These are phyloP conservation scores for Gamarada debralockiae DNA, from an alignment of 495 filamentous ascomycete species.

Conservation along the genomic window DNA sequence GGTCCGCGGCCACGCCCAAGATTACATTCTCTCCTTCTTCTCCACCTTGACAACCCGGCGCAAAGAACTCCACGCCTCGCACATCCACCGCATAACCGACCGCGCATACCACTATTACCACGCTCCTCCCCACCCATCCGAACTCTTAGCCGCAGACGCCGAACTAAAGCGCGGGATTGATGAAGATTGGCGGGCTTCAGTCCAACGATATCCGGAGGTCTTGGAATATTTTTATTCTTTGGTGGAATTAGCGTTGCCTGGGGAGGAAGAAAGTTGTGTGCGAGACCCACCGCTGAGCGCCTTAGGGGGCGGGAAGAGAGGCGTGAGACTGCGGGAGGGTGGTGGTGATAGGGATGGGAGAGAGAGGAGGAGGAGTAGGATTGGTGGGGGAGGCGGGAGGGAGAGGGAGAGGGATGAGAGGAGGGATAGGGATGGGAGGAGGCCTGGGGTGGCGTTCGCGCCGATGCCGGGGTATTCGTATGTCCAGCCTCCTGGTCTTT, in stretches of 20 bases:
- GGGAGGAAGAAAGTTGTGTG: constrained; percentile 47
- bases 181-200: constrained; percentile 66
- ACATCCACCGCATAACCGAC: constrained; percentile 53
- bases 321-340: constrained; percentile 18
- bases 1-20: constrained; percentile 66
- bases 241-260: constrained; percentile 55
- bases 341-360: constrained; percentile 8
- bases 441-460: not conserved
- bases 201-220: constrained; percentile 69
- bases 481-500: constrained; percentile 1
- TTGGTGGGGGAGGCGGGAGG: not conserved
- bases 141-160: constrained; percentile 54
- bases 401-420: not conserved
- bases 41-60: constrained; percentile 54
- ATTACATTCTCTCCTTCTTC: constrained; percentile 68
- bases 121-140: constrained; percentile 48
- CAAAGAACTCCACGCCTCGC: constrained; percentile 50
- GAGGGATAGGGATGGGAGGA: not conserved
- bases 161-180: constrained; percentile 65
- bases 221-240: constrained; percentile 68
- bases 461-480: constrained; percentile 7
- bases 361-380: constrained; percentile 14
- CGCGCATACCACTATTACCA: constrained; percentile 55
- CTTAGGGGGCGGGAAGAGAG: constrained; percentile 30
- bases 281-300: constrained; percentile 53